These are phyloP conservation scores for Planoprotostelium fungivorum DNA, from an alignment of 78 protist genomes.

Conservation along the genomic window DNA sequence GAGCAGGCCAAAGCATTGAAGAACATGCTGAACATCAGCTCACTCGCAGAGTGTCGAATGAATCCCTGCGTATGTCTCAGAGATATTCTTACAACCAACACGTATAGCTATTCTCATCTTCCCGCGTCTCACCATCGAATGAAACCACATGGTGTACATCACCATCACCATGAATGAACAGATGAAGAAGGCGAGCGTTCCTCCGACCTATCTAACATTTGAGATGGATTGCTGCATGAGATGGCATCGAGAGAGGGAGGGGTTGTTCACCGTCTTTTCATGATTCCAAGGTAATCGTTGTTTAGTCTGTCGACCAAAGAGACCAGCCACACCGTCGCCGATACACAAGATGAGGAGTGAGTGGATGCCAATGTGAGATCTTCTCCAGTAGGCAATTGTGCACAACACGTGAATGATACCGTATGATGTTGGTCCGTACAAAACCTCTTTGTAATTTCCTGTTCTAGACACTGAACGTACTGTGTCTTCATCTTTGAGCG, in stretches of 20 bases:
- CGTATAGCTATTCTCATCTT: no score
- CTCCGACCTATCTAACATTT: slow-evolving; percentile 4
- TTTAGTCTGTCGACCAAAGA: slow-evolving; percentile 12
- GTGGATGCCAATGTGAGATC: slow-evolving; percentile 36
- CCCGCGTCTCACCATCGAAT: no score
- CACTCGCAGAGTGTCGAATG: not conserved
- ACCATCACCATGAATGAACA: slow-evolving; percentile 15
- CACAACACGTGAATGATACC: slow-evolving; percentile 19
- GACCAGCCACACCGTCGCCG: slow-evolving; percentile 57
- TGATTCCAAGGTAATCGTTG: slow-evolving; percentile 27
- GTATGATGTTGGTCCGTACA: slow-evolving; percentile 41
- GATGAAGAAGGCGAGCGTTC: slow-evolving; percentile 19
- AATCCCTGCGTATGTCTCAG: no score
- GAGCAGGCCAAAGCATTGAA: slow-evolving; percentile 2
- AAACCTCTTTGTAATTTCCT: slow-evolving; percentile 32
- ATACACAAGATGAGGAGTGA: slow-evolving; percentile 19
- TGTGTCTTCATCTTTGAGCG: slow-evolving; percentile 10
- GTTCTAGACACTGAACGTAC: slow-evolving; percentile 49
- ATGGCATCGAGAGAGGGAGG: no score
- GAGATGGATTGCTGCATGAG: no score
- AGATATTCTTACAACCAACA: no score
- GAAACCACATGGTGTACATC: not conserved
- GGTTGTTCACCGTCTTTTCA: slow-evolving; percentile 8
- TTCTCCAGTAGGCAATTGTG: slow-evolving; percentile 22
- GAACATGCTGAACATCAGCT: not conserved